Conservation (phyloP, 139 green algal genomes). For the Edaphochlamys debaryana region DNA sequence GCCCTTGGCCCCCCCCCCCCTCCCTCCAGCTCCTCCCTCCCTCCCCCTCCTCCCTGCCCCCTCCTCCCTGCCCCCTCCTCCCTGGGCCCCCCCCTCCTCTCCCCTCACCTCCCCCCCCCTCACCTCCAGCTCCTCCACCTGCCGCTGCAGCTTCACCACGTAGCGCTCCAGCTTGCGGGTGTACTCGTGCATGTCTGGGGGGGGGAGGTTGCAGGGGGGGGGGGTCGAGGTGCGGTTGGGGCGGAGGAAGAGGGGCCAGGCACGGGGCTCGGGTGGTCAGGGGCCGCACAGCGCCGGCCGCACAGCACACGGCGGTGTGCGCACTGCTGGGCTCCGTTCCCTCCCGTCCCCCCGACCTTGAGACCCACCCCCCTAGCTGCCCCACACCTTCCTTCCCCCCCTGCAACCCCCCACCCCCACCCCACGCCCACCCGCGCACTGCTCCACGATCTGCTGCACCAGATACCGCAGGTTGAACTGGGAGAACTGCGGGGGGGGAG, state of each 20-base stretch:
- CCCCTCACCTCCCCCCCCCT: slow-evolving; percentile 2
- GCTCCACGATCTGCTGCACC: slow-evolving; percentile 28
- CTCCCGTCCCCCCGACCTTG: not conserved
- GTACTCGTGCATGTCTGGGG: slow-evolving; percentile 41
- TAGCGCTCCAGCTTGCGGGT: slow-evolving; percentile 35
- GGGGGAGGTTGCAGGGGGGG: not conserved
- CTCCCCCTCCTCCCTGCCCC: too few species aligned
- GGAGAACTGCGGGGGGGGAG: too few species aligned
- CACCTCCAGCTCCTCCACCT: slow-evolving; percentile 2
- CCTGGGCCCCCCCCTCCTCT: too few species aligned
- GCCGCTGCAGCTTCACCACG: slow-evolving; percentile 25
- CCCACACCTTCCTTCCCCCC: too few species aligned
- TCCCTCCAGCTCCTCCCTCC: too few species aligned
- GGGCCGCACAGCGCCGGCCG: too few species aligned
- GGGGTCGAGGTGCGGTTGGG: not conserved
- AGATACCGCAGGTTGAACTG: slow-evolving; percentile 30
- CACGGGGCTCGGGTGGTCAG: not conserved
- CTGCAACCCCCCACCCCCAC: too few species aligned
- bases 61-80: too few species aligned
- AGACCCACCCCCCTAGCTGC: not conserved
- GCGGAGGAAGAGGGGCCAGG: too few species aligned
- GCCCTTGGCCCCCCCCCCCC: too few species aligned
- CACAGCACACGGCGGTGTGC: too few species aligned
- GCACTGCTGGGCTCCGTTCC: too few species aligned
- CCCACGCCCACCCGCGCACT: slow-evolving; percentile 22